Evolutionary conservation across 2,329 filamentous ascomycete species (phyloP).

Genomic region (Cordyceps militaris): DNA sequence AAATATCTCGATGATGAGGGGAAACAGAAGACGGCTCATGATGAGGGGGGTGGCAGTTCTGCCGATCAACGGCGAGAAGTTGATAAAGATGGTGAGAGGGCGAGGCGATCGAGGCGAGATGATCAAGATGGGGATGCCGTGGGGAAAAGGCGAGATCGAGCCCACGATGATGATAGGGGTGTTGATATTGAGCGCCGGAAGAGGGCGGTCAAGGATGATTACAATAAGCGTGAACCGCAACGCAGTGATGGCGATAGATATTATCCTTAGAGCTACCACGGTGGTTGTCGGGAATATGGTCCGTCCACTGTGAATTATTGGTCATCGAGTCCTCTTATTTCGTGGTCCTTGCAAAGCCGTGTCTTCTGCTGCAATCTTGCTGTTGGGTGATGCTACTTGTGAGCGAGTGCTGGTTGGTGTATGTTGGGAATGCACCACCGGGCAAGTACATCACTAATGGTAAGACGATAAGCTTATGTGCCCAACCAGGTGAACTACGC

Average conservation of each 20-base stretch:
- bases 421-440: too few relatives aligned
- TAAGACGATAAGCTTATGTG: too few relatives aligned
- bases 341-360: too few relatives aligned
- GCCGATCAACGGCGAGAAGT: neutral
- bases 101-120: neutral
- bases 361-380: too few relatives aligned
- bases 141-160: neutral
- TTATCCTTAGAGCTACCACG: neutral
- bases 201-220: constrained; percentile 15
- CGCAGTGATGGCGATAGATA: constrained; percentile 18
- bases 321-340: too few relatives aligned
- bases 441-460: too few relatives aligned
- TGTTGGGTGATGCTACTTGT: too few relatives aligned
- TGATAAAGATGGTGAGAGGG: neutral
- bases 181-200: constrained; percentile 23
- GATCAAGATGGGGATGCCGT: neutral
- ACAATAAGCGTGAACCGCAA: constrained; percentile 20
- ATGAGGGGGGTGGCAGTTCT: neutral
- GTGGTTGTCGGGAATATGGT: neutral
- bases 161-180: neutral
- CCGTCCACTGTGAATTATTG: neutral
- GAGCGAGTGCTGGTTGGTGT: too few relatives aligned
- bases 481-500: too few relatives aligned
- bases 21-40: neutral
- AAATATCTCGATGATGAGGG: neutral